Percentiles rank a stretch among this genome's conserved stretches.
phyloP scores from a whole-genome alignment of 768 basidiomycete genomes.

The Gloeopeniophorella convolvens region DNA sequence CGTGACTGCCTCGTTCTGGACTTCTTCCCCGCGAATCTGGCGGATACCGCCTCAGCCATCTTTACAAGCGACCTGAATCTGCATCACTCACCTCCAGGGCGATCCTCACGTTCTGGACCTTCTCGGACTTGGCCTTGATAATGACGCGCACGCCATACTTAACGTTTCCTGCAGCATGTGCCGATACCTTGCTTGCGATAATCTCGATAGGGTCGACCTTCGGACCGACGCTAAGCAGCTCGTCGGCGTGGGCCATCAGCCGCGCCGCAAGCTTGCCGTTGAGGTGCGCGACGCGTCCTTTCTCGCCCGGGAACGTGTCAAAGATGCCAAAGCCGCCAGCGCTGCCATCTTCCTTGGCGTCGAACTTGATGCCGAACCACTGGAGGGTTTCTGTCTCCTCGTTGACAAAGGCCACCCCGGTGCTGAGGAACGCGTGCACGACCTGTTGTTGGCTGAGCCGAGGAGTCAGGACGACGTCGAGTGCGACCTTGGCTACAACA shows the following conservation, averaged over 20 bases:
- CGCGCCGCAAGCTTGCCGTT: background rate
- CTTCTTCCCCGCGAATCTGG: background rate
- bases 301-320: background rate
- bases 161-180: background rate
- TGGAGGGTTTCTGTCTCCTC: constrained; percentile 1
- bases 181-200: background rate
- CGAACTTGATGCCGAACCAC: background rate
- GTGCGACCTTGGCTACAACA: constrained; percentile 19
- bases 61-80: background rate
- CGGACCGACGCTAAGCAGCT: background rate
- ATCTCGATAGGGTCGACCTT: background rate
- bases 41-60: background rate
- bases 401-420: background rate
- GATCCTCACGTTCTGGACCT: background rate
- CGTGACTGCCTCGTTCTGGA: background rate
- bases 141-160: background rate
- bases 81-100: background rate
- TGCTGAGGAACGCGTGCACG: background rate
- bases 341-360: background rate
- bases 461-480: constrained; percentile 11
- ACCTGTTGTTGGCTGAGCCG: background rate
- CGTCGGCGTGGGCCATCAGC: background rate
- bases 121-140: background rate
- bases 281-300: constrained; percentile 1
- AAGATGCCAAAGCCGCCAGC: background rate